Evolutionary conservation across 805 yeast genomes (phyloP).

Genomic region (Lipomyces anomalus): DNA sequence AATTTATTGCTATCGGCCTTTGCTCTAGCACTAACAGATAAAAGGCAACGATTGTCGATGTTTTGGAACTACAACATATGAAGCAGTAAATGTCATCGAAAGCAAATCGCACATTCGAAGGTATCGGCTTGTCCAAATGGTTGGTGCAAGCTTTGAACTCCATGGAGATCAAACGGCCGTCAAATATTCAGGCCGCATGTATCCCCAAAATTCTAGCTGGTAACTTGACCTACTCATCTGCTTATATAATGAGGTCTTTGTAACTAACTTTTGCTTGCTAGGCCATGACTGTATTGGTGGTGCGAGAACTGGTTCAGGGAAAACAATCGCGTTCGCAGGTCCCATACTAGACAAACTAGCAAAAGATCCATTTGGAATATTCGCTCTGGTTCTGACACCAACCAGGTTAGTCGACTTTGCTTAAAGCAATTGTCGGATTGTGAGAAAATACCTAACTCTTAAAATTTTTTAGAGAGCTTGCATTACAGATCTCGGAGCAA

Average conservation of each 20-base stretch:
- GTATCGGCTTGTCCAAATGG: conserved; percentile 81
- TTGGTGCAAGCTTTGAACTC: conserved; percentile 70
- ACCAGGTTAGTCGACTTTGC: conserved; percentile 26
- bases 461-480: conserved; percentile 70
- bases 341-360: conserved; percentile 96
- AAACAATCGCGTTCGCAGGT: conserved; percentile 95
- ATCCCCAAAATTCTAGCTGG: conserved; percentile 79
- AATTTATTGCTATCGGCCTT: no score
- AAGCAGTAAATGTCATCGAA: not conserved
- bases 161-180: conserved; percentile 79
- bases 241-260: not conserved
- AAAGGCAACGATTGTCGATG: no score
- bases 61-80: no score
- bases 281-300: conserved; percentile 94
- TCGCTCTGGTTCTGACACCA: conserved; percentile 84
- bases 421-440: not conserved
- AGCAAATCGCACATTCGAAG: conserved; percentile 38
- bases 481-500: conserved; percentile 95
- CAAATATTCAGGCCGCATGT: conserved; percentile 80
- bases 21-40: no score
- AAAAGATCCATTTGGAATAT: conserved; percentile 88
- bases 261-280: conserved; percentile 1
- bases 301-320: conserved; percentile 97
- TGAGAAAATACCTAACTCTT: no score
- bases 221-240: conserved; percentile 5